A percentile compares a stretch with the other conserved stretches of the same genome.
phyloP scores from a whole-genome alignment of 2,329 filamentous ascomycete genomes.

The Cercospora sp. region DNA sequence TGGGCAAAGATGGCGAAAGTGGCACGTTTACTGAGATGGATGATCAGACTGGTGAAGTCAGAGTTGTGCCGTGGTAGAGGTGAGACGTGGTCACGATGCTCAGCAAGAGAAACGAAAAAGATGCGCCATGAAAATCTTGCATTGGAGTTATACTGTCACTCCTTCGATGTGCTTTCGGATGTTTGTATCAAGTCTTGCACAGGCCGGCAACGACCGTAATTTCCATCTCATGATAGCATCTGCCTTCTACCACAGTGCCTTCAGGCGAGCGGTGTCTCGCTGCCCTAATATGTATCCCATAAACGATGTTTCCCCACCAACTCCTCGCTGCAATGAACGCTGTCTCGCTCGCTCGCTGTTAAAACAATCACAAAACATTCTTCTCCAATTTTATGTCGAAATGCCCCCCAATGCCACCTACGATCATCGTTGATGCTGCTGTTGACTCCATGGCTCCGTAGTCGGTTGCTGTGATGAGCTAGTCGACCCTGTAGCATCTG shows the following conservation, averaged over 20 bases:
- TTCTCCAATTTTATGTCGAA: background rate
- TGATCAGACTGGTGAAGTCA: conserved; percentile 15
- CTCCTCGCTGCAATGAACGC: conserved; percentile 10
- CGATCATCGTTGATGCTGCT: conserved; percentile 3
- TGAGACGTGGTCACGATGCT: background rate
- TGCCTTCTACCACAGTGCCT: background rate
- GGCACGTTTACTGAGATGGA: conserved; percentile 20
- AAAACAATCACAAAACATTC: background rate
- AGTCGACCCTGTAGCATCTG: background rate
- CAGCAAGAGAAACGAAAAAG: background rate
- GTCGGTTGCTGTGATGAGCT: background rate
- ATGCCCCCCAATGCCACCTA: background rate
- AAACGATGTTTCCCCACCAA: background rate
- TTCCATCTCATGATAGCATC: background rate
- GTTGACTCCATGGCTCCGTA: background rate
- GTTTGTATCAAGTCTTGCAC: background rate
- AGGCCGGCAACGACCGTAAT: background rate
- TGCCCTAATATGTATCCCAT: background rate
- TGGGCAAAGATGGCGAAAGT: conserved; percentile 21
- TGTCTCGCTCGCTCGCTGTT: background rate
- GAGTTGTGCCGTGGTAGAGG: conserved; percentile 17
- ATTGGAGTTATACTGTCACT: background rate
- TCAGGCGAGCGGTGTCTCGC: background rate
- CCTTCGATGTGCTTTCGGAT: background rate
- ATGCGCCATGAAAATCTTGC: background rate